Conservation (phyloP, 129 eudicot species). For the Lactuca saligna region DNA sequence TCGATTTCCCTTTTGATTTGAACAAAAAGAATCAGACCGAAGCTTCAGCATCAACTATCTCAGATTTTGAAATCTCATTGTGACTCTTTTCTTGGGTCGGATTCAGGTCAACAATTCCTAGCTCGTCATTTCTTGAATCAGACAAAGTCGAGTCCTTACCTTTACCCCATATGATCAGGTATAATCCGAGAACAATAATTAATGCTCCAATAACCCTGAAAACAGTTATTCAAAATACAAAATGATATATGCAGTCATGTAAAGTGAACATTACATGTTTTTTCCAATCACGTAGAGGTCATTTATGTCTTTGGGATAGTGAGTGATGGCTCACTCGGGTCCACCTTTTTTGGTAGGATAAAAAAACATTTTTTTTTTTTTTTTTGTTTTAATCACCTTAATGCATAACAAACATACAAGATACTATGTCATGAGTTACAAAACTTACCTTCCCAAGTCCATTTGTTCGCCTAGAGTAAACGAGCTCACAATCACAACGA, state of each 20-base stretch:
- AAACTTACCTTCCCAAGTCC: constrained; percentile 44
- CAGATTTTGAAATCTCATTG: constrained; percentile 7
- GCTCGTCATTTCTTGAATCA: constrained; percentile 24
- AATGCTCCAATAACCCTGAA: constrained; percentile 46
- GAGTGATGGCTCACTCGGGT: neutral
- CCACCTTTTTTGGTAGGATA: neutral
- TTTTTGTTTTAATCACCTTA: no score
- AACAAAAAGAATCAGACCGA: constrained; percentile 23
- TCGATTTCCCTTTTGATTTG: constrained; percentile 3
- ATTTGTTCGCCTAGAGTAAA: constrained; percentile 51
- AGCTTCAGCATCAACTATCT: constrained; percentile 14
- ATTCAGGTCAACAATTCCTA: constrained; percentile 18
- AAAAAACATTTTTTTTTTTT: no score
- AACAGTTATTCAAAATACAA: neutral
- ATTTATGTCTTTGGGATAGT: neutral
- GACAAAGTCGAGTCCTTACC: constrained; percentile 42
- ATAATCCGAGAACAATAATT: constrained; percentile 43
- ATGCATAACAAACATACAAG: no score
- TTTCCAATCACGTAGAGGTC: no score
- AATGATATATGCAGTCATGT: neutral
- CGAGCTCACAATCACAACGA: constrained; percentile 54
- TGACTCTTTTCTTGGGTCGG: neutral
- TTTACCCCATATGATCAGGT: constrained; percentile 59
- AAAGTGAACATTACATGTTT: no score
- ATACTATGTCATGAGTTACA: neutral